Percentiles rank a stretch among this genome's conserved stretches.
phyloP scores from a whole-genome alignment of 352 stramenopile species.

The Globisporangium sylvaticum region DNA sequence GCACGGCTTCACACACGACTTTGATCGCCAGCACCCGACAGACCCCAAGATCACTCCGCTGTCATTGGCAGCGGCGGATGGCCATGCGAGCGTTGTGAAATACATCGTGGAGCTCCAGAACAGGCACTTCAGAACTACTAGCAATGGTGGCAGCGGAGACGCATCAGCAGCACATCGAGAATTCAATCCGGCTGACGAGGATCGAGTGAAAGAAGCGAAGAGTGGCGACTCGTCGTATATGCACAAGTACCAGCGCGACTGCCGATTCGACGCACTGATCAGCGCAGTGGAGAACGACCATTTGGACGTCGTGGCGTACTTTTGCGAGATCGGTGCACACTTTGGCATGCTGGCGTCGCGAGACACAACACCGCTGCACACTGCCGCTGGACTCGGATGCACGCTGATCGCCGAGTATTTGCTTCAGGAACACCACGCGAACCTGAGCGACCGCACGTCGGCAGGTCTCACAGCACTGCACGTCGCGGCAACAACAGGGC shows the following conservation, averaged over 20 bases:
- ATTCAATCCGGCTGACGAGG: neutral
- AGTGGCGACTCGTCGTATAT: neutral
- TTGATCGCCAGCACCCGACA: constrained; percentile 10
- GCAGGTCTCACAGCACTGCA: constrained; percentile 24
- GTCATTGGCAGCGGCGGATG: constrained; percentile 9
- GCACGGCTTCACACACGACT: constrained; percentile 18
- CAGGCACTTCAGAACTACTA: neutral
- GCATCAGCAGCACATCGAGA: neutral
- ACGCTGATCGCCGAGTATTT: constrained; percentile 17
- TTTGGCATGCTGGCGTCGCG: constrained; percentile 10
- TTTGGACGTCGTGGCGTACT: constrained; percentile 16
- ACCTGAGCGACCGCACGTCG: constrained; percentile 7
- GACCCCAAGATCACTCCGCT: constrained; percentile 15
- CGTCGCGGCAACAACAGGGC: constrained; percentile 24
- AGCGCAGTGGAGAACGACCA: constrained; percentile 15
- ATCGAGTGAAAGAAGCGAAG: neutral
- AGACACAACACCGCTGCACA: constrained; percentile 17
- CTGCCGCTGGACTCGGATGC: constrained; percentile 9
- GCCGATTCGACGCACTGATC: constrained; percentile 12
- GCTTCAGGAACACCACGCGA: constrained; percentile 13
- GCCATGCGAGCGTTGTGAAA: constrained; percentile 9
- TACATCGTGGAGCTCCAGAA: constrained; percentile 15
- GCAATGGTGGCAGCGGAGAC: neutral
- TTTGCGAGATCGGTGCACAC: constrained; percentile 18
- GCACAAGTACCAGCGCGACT: neutral